These are phyloP conservation scores for Scutellaria barbata DNA, from an alignment of 257 asterid species.

Conservation along the genomic window DNA sequence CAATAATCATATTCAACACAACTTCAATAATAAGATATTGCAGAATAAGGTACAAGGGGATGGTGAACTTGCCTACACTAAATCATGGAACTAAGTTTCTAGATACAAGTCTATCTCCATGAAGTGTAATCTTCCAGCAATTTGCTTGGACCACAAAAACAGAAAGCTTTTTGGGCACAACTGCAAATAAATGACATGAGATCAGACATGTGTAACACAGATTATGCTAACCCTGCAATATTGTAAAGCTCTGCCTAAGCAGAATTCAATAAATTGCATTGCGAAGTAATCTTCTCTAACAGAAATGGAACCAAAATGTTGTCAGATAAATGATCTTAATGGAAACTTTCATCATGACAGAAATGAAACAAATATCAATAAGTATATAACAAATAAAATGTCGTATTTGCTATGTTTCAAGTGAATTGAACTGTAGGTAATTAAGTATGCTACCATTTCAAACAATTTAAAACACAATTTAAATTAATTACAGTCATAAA, in stretches of 20 bases:
- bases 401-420: neutral
- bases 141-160: conserved; percentile 83
- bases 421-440: neutral
- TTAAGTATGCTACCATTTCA: conserved; percentile 4
- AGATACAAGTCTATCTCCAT: conserved; percentile 68
- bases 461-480: neutral
- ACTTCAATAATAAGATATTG: neutral
- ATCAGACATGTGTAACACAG: conserved; percentile 7
- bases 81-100: conserved; percentile 61
- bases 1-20: neutral
- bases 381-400: neutral
- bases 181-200: conserved; percentile 47
- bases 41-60: neutral
- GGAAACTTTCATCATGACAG: neutral
- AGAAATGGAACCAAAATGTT: conserved; percentile 11
- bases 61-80: conserved; percentile 23
- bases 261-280: neutral
- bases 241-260: conserved; percentile 1
- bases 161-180: conserved; percentile 76
- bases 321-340: neutral
- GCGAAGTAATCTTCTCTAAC: neutral
- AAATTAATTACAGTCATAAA: conserved; percentile 1
- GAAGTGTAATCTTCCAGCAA: conserved; percentile 81
- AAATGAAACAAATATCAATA: too few species aligned
- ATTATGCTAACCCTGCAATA: neutral